Evolutionary conservation across 805 yeast genomes (phyloP).

Genomic region (Candida stauntonica): DNA sequence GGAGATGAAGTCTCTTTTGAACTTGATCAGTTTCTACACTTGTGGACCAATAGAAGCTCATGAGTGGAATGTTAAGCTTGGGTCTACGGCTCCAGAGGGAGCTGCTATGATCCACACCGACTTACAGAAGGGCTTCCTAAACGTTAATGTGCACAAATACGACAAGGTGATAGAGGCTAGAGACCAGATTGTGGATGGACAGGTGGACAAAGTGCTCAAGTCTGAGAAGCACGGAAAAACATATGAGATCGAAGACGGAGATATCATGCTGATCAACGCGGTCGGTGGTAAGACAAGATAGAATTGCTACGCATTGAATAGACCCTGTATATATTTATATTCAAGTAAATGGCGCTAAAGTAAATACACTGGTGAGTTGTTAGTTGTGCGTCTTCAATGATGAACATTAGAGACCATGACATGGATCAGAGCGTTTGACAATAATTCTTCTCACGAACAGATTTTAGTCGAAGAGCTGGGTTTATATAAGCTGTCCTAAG

Average conservation of each 20-base stretch:
- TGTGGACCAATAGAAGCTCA: conserved; percentile 82
- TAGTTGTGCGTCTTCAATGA: neutral
- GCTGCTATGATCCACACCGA: conserved; percentile 91
- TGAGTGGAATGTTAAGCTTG: conserved; percentile 82
- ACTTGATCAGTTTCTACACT: conserved; percentile 79
- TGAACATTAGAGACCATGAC: no score
- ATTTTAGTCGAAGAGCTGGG: conserved; percentile 30
- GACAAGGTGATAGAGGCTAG: conserved; percentile 42
- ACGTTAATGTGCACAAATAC: conserved; percentile 70
- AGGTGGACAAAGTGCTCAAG: conserved; percentile 30
- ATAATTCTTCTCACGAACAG: conserved; percentile 27
- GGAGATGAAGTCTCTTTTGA: conserved; percentile 62
- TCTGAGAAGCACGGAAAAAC: conserved; percentile 63
- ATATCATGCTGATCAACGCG: conserved; percentile 69
- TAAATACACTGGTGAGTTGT: no score
- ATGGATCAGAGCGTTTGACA: conserved; percentile 27
- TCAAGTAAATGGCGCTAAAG: neutral
- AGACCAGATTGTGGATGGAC: conserved; percentile 18
- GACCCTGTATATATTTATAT: conserved; percentile 2
- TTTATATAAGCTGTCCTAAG: conserved; percentile 22
- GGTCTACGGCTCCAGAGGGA: conserved; percentile 80
- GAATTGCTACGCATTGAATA: neutral
- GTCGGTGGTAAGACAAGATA: conserved; percentile 53
- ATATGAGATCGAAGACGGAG: conserved; percentile 81
- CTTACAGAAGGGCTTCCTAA: conserved; percentile 72